phyloP scores from a whole-genome alignment of 768 basidiomycete species.

The Cubamyces sp. region DNA sequence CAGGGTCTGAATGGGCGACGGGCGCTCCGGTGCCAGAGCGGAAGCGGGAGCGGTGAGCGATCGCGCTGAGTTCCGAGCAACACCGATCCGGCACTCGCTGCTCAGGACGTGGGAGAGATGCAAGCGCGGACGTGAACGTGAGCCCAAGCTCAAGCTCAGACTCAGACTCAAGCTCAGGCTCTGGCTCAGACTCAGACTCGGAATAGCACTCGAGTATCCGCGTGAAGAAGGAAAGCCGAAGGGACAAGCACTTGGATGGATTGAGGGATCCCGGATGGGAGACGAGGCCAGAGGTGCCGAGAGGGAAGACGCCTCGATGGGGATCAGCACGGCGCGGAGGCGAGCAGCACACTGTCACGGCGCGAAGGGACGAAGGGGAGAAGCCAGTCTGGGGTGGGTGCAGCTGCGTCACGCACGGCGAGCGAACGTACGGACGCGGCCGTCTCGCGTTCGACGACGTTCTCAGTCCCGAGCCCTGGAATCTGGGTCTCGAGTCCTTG shows the following conservation, averaged over 20 bases:
- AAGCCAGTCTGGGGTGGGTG: too few relatives aligned
- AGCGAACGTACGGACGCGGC: too few relatives aligned
- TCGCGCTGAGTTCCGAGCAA: too few relatives aligned
- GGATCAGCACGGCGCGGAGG: not conserved
- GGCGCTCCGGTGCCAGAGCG: slow-evolving; percentile 15
- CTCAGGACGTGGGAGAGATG: too few relatives aligned
- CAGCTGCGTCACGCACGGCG: too few relatives aligned
- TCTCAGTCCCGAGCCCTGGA: too few relatives aligned
- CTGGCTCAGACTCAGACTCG: not conserved
- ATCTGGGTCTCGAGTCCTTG: too few relatives aligned
- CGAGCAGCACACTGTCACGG: not conserved
- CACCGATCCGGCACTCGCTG: too few relatives aligned
- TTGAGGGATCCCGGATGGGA: not conserved
- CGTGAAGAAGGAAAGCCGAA: not conserved
- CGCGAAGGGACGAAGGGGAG: not conserved
- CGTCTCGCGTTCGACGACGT: too few relatives aligned
- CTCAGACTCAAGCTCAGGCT: not conserved
- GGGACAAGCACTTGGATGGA: not conserved
- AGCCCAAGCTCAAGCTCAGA: slow-evolving; percentile 2
- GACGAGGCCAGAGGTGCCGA: not conserved
- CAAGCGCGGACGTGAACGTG: not conserved
- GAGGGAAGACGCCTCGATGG: not conserved
- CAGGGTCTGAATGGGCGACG: not conserved
- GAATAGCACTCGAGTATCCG: not conserved
- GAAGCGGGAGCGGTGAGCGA: not conserved